Conservation (phyloP, 2,329 filamentous ascomycete genomes). For the Ophiostoma quercus region DNA sequence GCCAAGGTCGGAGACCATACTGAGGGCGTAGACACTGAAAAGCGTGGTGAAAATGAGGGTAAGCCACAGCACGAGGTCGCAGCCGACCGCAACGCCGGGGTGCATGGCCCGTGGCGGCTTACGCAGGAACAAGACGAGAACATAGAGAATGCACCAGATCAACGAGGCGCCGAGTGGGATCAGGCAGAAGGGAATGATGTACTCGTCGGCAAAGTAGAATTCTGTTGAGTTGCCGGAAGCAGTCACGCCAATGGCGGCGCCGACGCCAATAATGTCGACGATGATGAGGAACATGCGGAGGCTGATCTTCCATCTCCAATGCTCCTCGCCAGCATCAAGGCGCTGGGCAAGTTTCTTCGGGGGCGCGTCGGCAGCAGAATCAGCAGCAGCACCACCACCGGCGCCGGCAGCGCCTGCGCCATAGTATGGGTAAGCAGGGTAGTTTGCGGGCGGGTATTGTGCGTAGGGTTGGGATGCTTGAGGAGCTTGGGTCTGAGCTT, state of each 20-base stretch:
- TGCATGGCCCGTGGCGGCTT: conserved; percentile 22
- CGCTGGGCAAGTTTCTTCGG: conserved; percentile 19
- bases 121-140: conserved; percentile 20
- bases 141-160: conserved; percentile 18
- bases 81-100: conserved; percentile 24
- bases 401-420: neutral
- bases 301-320: conserved; percentile 21
- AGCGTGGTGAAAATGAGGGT: conserved; percentile 18
- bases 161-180: conserved; percentile 12
- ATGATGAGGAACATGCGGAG: conserved; percentile 20
- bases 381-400: neutral
- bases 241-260: neutral
- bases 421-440: neutral
- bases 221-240: neutral
- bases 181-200: conserved; percentile 9
- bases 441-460: neutral
- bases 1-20: neutral
- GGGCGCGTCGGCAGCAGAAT: neutral
- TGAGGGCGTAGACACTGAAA: neutral
- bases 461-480: neutral
- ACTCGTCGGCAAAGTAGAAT: neutral
- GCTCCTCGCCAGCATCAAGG: conserved; percentile 20
- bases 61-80: conserved; percentile 27
- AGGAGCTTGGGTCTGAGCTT: neutral
- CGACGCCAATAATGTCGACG: conserved; percentile 22